Evolutionary conservation across 2,329 filamentous ascomycete genomes (phyloP).

Genomic region (Fusarium decemcellulare): DNA sequence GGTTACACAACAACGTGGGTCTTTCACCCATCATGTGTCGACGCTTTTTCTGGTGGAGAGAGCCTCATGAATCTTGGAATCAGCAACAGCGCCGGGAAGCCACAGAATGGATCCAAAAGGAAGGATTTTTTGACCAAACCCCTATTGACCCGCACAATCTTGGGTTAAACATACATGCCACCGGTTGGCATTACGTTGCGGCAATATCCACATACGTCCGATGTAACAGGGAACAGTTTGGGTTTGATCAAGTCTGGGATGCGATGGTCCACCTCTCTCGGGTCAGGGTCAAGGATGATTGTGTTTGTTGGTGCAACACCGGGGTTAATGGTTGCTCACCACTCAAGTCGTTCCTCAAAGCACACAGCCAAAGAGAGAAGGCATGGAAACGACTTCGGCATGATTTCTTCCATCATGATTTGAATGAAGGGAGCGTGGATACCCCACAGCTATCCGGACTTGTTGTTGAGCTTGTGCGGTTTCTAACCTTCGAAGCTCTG

Average conservation of each 20-base stretch:
- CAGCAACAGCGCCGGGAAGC: rapidly evolving
- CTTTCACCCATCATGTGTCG: neutral
- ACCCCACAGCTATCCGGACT: too few species aligned
- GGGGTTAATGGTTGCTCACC: neutral
- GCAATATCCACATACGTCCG: too few species aligned
- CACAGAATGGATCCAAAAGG: neutral
- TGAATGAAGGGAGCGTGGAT: neutral
- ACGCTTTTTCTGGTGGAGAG: too few species aligned
- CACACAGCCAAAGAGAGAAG: too few species aligned
- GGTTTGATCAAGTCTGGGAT: neutral
- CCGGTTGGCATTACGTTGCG: conserved; percentile 9
- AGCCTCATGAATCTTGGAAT: too few species aligned
- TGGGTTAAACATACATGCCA: neutral
- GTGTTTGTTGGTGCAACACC: conserved; percentile 6
- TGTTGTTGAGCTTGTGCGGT: neutral
- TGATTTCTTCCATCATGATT: neutral
- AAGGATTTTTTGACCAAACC: neutral
- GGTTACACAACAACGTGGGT: neutral
- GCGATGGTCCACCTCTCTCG: neutral
- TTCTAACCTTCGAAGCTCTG: conserved; percentile 10
- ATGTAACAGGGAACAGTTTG: neutral
- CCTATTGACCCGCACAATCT: neutral
- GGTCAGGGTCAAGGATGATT: neutral
- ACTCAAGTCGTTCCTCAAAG: neutral
- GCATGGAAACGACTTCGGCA: neutral